Conservation (phyloP, 2,329 filamentous ascomycete species). For the Mycosphaerella sp. region DNA sequence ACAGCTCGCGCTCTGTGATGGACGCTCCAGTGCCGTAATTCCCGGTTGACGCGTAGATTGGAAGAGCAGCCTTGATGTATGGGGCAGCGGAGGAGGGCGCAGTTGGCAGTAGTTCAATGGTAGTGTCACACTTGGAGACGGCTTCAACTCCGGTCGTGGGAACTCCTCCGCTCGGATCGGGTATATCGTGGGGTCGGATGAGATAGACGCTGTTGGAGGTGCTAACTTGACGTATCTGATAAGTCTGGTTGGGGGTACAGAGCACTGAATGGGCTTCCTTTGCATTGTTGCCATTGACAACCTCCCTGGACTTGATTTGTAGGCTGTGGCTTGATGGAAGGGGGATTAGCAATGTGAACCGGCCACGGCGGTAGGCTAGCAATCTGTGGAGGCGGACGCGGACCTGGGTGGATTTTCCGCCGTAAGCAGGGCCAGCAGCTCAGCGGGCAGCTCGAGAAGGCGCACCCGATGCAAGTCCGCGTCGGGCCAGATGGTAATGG, state of each 20-base stretch:
- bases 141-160: constrained; percentile 34
- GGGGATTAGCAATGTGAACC: constrained; percentile 3
- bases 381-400: constrained; percentile 2
- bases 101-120: constrained; percentile 37
- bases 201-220: constrained; percentile 59
- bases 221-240: constrained; percentile 57
- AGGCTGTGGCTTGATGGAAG: constrained; percentile 27
- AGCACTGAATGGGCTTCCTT: constrained; percentile 47
- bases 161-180: constrained; percentile 17
- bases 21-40: constrained; percentile 14
- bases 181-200: constrained; percentile 36
- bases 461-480: constrained; percentile 49
- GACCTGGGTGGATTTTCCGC: constrained; percentile 32
- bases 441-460: constrained; percentile 55
- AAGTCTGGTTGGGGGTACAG: constrained; percentile 53
- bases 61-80: constrained; percentile 35
- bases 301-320: constrained; percentile 36
- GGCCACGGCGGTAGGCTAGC: not conserved
- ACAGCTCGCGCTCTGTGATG: constrained; percentile 37
- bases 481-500: constrained; percentile 39
- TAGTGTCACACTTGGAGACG: constrained; percentile 41
- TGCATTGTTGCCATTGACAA: constrained; percentile 22
- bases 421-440: constrained; percentile 49
- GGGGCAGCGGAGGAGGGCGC: constrained; percentile 33
- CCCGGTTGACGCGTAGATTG: constrained; percentile 34